Evolutionary conservation across 2,329 filamentous ascomycete genomes (phyloP).

Genomic region (Talaromyces verruculosus): DNA sequence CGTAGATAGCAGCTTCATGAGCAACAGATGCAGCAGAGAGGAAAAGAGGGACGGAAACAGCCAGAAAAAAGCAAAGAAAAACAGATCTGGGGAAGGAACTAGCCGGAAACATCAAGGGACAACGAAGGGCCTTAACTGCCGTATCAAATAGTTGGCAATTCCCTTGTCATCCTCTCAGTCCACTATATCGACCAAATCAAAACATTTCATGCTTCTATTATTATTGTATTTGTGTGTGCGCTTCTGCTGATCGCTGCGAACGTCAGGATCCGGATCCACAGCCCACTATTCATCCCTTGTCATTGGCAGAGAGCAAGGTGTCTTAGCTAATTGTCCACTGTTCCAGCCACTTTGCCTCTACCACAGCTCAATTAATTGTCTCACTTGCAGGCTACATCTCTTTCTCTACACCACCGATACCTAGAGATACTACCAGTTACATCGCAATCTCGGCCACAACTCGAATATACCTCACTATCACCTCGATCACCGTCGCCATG

Average conservation of each 20-base stretch:
- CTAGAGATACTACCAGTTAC: neutral
- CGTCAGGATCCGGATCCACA: conserved; percentile 10
- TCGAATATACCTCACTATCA: neutral
- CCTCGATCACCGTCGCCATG: conserved; percentile 9
- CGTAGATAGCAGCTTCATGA: neutral
- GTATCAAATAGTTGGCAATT: neutral
- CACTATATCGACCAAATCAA: neutral
- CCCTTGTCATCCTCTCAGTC: neutral
- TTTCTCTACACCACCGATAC: neutral
- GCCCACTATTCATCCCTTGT: conserved; percentile 17
- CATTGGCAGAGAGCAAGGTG: conserved; percentile 21
- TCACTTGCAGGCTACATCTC: neutral
- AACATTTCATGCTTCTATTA: neutral
- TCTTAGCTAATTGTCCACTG: conserved; percentile 19
- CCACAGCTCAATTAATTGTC: neutral
- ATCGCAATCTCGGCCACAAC: neutral
- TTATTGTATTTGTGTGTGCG: conserved; percentile 3
- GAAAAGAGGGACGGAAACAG: neutral
- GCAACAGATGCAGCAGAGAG: neutral
- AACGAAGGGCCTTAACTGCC: neutral
- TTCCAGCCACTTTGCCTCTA: conserved; percentile 17
- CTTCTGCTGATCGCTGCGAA: neutral
- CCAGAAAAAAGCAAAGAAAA: neutral
- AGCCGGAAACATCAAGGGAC: neutral
- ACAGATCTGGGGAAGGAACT: neutral